Conservation (phyloP, 352 stramenopile species). For the Pythium sp. region DNA sequence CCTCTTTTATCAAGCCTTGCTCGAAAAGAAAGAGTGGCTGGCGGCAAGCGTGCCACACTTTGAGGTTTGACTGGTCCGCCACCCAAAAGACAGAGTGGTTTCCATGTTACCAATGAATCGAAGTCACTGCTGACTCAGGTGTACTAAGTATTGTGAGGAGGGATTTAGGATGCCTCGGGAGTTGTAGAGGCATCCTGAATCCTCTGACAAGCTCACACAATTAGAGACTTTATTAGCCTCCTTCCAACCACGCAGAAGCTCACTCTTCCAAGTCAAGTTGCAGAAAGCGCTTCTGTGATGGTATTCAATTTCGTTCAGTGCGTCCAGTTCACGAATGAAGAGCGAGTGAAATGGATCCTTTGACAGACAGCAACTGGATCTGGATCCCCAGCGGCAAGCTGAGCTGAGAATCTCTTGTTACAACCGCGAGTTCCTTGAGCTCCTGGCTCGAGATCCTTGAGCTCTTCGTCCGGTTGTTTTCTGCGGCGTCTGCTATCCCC, state of each 20-base stretch:
- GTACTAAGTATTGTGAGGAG: not conserved
- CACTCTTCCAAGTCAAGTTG: not conserved
- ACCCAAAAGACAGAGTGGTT: not conserved
- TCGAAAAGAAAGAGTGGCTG: not conserved
- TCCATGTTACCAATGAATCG: not conserved
- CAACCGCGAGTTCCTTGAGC: not conserved
- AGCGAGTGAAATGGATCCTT: not conserved
- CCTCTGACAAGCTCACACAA: not conserved
- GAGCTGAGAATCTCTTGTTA: not conserved
- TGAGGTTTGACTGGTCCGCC: not conserved
- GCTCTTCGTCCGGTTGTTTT: not conserved
- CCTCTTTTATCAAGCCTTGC: not conserved
- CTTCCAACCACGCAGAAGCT: not conserved
- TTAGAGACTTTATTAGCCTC: not conserved
- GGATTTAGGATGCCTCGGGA: not conserved
- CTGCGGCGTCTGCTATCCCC: not conserved
- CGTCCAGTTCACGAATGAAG: not conserved
- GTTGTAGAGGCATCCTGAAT: not conserved
- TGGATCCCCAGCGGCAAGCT: not conserved
- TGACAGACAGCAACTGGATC: not conserved
- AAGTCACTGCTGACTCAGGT: not conserved
- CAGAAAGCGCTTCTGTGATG: not conserved
- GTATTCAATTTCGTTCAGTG: not conserved
- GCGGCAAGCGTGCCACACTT: not conserved
- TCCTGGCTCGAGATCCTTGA: not conserved